Evolutionary conservation across 78 protist species (phyloP).

Genomic region (Tieghemostelium lacteum): DNA sequence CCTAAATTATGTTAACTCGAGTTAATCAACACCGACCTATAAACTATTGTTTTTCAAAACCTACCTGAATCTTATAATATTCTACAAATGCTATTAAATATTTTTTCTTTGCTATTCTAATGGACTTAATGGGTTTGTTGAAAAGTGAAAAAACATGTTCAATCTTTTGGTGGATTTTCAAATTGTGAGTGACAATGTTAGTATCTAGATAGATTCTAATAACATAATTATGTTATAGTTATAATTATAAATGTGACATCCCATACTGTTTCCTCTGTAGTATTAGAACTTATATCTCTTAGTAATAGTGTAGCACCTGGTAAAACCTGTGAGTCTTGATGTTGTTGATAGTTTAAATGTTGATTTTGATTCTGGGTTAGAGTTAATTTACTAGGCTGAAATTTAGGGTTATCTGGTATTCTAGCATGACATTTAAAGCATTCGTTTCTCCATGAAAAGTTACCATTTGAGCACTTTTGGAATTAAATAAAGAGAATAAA

Average conservation of each 20-base stretch:
- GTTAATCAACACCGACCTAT: not conserved
- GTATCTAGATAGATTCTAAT: too few species aligned
- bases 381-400: not conserved
- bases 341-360: not conserved
- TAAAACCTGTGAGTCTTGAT: not conserved
- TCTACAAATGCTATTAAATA: conserved; percentile 49
- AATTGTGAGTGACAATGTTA: too few species aligned
- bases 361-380: not conserved
- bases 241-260: too few species aligned
- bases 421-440: conserved; percentile 30
- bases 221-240: too few species aligned
- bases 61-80: conserved; percentile 13
- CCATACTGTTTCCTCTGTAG: conserved; percentile 53
- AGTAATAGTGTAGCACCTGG: conserved; percentile 27
- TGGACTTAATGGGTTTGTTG: not conserved
- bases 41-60: not conserved
- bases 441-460: conserved; percentile 38
- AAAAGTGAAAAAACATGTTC: not conserved
- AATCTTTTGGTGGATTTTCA: too few species aligned
- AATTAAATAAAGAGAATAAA: too few species aligned
- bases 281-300: not conserved
- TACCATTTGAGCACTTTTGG: conserved; percentile 34
- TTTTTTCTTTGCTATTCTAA: conserved; percentile 13
- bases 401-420: conserved; percentile 36
- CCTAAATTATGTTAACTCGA: too few species aligned